Percentiles rank a stretch among this genome's conserved stretches.
phyloP scores from a whole-genome alignment of 2,329 filamentous ascomycete genomes.

The Aspergillus sp. region DNA sequence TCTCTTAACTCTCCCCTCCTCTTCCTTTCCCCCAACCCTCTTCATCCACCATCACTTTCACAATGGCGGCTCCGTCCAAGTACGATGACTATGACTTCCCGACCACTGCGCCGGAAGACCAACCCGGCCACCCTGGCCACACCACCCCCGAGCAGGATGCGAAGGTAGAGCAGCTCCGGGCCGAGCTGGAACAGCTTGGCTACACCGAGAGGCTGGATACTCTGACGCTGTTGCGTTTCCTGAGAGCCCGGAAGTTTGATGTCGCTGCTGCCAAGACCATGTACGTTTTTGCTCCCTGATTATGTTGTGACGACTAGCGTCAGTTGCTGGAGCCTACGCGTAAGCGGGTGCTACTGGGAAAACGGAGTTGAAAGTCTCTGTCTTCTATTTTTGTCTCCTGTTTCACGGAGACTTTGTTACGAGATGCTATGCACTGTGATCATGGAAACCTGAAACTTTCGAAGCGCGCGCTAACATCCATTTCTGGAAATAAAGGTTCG shows the following conservation, averaged over 20 bases:
- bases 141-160: slow-evolving; percentile 86
- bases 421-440: background rate
- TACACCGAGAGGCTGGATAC: slow-evolving; percentile 86
- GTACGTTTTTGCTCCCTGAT: slow-evolving; percentile 56
- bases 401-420: background rate
- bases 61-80: slow-evolving; percentile 64
- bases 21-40: slow-evolving; percentile 6
- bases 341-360: background rate
- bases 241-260: slow-evolving; percentile 94
- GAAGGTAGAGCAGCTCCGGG: slow-evolving; percentile 80
- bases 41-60: slow-evolving; percentile 19
- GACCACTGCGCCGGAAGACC: slow-evolving; percentile 68
- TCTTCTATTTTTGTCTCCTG: background rate
- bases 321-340: background rate
- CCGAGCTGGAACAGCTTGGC: slow-evolving; percentile 80
- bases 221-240: slow-evolving; percentile 85
- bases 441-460: background rate
- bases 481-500: slow-evolving; percentile 65
- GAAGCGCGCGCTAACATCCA: slow-evolving; percentile 1
- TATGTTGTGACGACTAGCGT: background rate
- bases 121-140: slow-evolving; percentile 82
- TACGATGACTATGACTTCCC: slow-evolving; percentile 97
- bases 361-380: background rate
- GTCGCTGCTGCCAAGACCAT: slow-evolving; percentile 81
- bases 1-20: slow-evolving; percentile 11